phyloP scores from a whole-genome alignment of 192 early-diverging fungal species.

The Coemansia sp. region DNA sequence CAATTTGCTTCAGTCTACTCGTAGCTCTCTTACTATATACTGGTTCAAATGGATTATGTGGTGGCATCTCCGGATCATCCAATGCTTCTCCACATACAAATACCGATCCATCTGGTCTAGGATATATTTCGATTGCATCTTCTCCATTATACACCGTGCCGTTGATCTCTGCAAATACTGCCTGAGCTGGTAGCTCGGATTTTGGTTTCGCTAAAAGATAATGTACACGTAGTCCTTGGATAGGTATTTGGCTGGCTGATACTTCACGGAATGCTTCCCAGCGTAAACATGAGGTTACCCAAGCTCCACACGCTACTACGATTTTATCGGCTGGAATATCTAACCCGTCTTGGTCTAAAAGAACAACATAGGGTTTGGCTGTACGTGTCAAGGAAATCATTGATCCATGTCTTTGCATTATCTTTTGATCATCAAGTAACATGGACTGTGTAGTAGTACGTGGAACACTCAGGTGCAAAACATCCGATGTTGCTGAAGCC shows the following conservation, averaged over 20 bases:
- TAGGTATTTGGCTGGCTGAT: conserved; percentile 48
- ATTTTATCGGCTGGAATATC: conserved; percentile 47
- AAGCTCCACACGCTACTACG: conserved; percentile 47
- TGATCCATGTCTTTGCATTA: no score
- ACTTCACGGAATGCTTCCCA: conserved; percentile 52
- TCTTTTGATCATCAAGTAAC: no score
- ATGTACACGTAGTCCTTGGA: conserved; percentile 49
- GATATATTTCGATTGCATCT: conserved; percentile 50
- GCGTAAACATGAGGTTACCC: conserved; percentile 40
- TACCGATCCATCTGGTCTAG: conserved; percentile 45
- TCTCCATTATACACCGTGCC: conserved; percentile 51
- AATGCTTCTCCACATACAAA: conserved; percentile 51
- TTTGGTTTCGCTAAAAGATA: conserved; percentile 40
- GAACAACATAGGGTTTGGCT: conserved; percentile 31
- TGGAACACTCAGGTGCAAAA: no score
- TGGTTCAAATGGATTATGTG: conserved; percentile 48
- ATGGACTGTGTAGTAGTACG: no score
- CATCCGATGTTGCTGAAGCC: no score
- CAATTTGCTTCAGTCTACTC: conserved; percentile 44
- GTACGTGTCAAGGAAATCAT: no score
- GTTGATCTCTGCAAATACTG: conserved; percentile 51
- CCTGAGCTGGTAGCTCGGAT: conserved; percentile 31
- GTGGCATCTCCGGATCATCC: conserved; percentile 48
- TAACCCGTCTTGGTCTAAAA: conserved; percentile 26
- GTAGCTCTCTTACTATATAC: conserved; percentile 47